Base-by-base conservation (phyloP, 2,329 filamentous ascomycete species). In the Neonectria magnoliae region DNA sequence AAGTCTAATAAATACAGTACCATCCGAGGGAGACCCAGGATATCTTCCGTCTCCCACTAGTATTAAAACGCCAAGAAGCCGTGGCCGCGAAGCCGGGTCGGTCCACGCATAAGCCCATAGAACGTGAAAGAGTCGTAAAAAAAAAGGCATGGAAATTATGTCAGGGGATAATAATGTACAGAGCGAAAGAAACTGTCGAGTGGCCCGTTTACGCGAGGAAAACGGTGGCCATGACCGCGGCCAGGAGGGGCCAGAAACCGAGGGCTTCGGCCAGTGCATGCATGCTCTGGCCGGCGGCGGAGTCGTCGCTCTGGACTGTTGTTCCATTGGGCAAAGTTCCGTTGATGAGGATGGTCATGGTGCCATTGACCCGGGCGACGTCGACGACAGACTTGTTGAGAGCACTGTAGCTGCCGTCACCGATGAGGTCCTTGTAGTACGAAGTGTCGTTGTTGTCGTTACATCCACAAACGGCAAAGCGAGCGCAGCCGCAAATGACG, bases 241-340 rank as follows among this genome's bases (percentile, higher is more conserved):
- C 80, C 2, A 80, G 76, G 1, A 81, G 79, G 0, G 86, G 85
- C 85, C 84, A 87, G 76, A 81, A 83, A 29, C 85, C 85, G 5
- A 80, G 75, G 1, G 79, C 70, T 63, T 82, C 74, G 2, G 80
- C 71, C 44, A 83, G 57, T 2, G 69, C 69, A 13, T 67, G 69
- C 66, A 81, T 66, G 31, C 38, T 50, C 18, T 55, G 18, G 29
- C 33, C 57, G 9, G 51, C 60, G 6, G 80, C 76, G 52, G 79
- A 76, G 8, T 82, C 76, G 4, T 76, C 76, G 14, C 65, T 52
- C 5, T 81, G 65, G 1, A 84, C 82, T 0, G 87, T 90, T 1
- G 90, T 91, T 53, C 87, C 93, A 73, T 94, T 93, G 75, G 89
- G 87, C 4, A 95, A 80, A 0, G 90, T 92, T n/a, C 93, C 93